These are phyloP conservation scores for Agrocybe pediades DNA, from an alignment of 768 basidiomycete species.

Conservation along the genomic window DNA sequence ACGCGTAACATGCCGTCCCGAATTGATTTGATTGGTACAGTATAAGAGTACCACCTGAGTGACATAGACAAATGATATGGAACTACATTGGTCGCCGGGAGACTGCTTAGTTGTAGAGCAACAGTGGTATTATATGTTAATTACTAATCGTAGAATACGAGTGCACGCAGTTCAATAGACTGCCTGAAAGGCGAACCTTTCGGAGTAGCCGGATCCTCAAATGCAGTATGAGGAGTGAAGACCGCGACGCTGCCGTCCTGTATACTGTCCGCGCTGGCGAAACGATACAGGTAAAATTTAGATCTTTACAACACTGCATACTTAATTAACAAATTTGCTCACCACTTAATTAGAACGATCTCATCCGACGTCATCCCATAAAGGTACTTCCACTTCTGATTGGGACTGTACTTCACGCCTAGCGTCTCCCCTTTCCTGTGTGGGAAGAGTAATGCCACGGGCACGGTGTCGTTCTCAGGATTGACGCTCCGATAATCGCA, in stretches of 20 bases:
- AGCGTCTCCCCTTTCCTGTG: conserved; percentile 53
- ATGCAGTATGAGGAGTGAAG: conserved; percentile 63
- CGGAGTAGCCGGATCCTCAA: conserved; percentile 54
- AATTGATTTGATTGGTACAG: too few species aligned
- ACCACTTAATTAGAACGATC: conserved; percentile 53
- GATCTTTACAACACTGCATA: too few species aligned
- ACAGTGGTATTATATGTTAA: too few species aligned
- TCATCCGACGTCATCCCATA: conserved; percentile 50
- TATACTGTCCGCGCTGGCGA: conserved; percentile 28
- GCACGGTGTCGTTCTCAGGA: conserved; percentile 39
- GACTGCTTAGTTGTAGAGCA: too few species aligned
- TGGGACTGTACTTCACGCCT: conserved; percentile 43
- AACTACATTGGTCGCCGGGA: too few species aligned
- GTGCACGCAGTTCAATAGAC: conserved; percentile 60
- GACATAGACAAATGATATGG: too few species aligned
- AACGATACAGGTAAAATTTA: too few species aligned
- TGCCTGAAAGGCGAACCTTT: conserved; percentile 46
- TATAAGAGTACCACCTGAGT: too few species aligned
- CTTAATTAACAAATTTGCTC: not conserved
- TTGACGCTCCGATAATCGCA: conserved; percentile 53
- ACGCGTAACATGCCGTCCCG: too few species aligned
- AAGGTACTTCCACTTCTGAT: conserved; percentile 54
- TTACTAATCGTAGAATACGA: conserved; percentile 55
- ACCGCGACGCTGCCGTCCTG: conserved; percentile 47
- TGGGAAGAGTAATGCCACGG: conserved; percentile 46